These are phyloP conservation scores for Albizia julibrissin DNA, from an alignment of 306 rosid species.

Conservation along the genomic window DNA sequence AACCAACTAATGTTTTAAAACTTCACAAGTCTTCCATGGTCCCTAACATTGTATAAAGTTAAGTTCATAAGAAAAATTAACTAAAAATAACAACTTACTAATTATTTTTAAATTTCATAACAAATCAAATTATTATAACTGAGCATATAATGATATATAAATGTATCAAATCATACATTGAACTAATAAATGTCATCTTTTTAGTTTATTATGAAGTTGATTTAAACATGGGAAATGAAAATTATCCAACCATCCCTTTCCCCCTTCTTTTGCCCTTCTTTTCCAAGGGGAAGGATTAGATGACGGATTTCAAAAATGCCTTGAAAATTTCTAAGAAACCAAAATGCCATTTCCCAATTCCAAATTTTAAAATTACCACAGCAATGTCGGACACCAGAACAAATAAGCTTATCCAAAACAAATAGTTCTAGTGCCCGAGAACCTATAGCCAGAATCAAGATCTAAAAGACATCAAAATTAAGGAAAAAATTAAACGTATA, in stretches of 20 bases:
- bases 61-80: too few relatives aligned
- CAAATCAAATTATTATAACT: not conserved
- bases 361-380: not conserved
- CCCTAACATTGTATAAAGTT: too few relatives aligned
- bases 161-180: not conserved
- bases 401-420: not conserved
- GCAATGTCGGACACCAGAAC: not conserved
- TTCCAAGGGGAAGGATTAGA: not conserved
- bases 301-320: not conserved
- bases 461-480: not conserved
- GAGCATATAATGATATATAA: not conserved
- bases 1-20: too few relatives aligned
- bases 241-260: not conserved
- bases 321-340: not conserved
- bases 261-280: not conserved
- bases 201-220: not conserved
- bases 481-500: not conserved
- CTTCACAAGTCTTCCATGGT: too few relatives aligned
- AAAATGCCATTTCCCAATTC: not conserved
- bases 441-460: not conserved
- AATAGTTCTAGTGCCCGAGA: not conserved
- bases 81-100: too few relatives aligned
- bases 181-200: not conserved
- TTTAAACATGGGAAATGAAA: not conserved
- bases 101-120: too few relatives aligned